Base-by-base conservation (phyloP, 73 alveolate species). In the Effrenium voratum region DNA sequence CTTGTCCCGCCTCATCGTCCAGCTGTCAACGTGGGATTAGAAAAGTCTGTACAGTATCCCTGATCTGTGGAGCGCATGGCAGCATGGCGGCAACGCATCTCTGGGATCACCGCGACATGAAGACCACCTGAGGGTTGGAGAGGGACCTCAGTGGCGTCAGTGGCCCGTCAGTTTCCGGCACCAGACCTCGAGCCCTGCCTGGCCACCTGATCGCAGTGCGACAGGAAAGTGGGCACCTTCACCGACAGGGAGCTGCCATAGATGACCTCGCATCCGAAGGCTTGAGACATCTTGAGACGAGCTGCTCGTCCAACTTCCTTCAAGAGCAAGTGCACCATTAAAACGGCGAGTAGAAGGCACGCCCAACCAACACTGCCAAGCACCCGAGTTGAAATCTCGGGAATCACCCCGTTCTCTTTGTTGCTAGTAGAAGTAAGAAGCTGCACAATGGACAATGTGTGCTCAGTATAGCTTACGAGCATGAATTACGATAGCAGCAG, bases 131-230 rank as follows among this genome's bases (percentile, higher is more conserved):
- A 1, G 95, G 95, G 84, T 87, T 87, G 43, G 95, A 87, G 34
- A 87, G 85, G 40, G 95, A 87, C 95, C 95, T 87, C 6, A 5
- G 15, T 0, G 63, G 28, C 22, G 12, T 24, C 57, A 12, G 68
- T 16, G 0, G 45, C 55, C n/a, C n/a, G 68, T 0, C 3, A 10
- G 45, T 2, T 22, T 52, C 43, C 30, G n/a, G 1, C n/a, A n/a
- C n/a, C n/a, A n/a, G n/a, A 2, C 94, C 34, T 32, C 38, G 85
- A 6, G 26, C 68, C 34, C 15, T 26, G 36, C 95, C 85, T 60
- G 81, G 95, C 95, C 2, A 87, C 95, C 57, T 87, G 95, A 28
- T 87, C 95, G 68, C 95, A 87, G 72, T 87, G 95, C 85, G 38
- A 70, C 72, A 87, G 28, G 84, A 87, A 87, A 38, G 95, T 87